Conservation (phyloP, 202 grass and related monocot genomes). For the Alloteropsis angusta region DNA sequence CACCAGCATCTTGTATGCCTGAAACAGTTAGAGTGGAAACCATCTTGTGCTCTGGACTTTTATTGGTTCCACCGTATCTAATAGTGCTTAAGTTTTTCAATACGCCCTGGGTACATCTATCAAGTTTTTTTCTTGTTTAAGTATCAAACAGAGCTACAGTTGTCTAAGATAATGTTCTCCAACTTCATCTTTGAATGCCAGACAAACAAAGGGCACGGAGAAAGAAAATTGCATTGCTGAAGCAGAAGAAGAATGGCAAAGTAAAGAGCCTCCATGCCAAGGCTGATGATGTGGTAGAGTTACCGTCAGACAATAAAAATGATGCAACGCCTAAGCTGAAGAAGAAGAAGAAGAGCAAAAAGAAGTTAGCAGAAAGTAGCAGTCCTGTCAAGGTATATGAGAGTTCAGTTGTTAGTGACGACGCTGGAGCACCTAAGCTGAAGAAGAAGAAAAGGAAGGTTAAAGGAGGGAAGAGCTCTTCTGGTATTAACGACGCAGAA, state of each 20-base stretch:
- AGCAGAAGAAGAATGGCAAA: constrained; percentile 34
- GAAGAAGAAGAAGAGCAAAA: constrained; percentile 34
- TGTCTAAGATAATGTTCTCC: background rate
- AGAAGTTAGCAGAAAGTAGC: background rate
- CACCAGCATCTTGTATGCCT: background rate
- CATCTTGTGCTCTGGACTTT: background rate
- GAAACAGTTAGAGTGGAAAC: background rate
- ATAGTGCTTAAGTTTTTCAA: background rate
- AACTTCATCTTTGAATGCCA: constrained; percentile 12
- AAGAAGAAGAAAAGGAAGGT: constrained; percentile 49
- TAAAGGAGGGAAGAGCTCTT: constrained; percentile 32
- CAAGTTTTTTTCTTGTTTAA: background rate
- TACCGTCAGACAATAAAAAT: constrained; percentile 4
- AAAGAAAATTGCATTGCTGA: constrained; percentile 28
- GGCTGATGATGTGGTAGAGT: background rate
- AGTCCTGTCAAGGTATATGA: background rate
- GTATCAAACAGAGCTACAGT: background rate
- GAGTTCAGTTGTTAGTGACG: constrained; percentile 8
- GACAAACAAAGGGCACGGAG: constrained; percentile 25
- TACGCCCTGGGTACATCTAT: background rate
- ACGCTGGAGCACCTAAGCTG: constrained; percentile 21
- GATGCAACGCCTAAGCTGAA: constrained; percentile 16
- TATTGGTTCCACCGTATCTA: background rate
- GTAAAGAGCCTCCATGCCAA: background rate
- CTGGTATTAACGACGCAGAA: constrained; percentile 17